Evolutionary conservation across 2,329 filamentous ascomycete species (phyloP).

Genomic region (Malbranchea cinnamomea): DNA sequence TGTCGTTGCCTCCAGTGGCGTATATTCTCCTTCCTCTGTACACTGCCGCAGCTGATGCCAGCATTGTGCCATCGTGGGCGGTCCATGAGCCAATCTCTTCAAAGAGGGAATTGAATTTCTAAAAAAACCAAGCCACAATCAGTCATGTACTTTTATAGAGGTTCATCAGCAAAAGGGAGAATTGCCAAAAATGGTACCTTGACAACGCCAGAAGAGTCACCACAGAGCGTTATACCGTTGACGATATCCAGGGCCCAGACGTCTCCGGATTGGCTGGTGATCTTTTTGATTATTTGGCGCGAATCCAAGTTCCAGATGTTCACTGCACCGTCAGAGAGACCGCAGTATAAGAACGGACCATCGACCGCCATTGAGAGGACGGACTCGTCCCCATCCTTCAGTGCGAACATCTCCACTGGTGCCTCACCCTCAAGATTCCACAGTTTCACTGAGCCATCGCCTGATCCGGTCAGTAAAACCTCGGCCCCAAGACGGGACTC

Average conservation of each 20-base stretch:
- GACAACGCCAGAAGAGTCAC: conserved; percentile 73
- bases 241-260: conserved; percentile 77
- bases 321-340: conserved; percentile 71
- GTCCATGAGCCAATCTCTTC: conserved; percentile 64
- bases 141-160: background rate
- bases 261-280: conserved; percentile 67
- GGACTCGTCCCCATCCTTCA: conserved; percentile 48
- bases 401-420: conserved; percentile 53
- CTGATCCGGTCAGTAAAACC: conserved; percentile 76
- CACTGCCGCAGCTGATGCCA: conserved; percentile 64
- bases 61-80: conserved; percentile 73
- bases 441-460: conserved; percentile 88
- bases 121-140: conserved; percentile 9
- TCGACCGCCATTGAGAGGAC: conserved; percentile 72
- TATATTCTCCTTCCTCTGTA: conserved; percentile 65
- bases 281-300: conserved; percentile 70
- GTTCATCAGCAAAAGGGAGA: background rate
- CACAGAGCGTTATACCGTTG: conserved; percentile 73
- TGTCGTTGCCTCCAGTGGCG: conserved; percentile 87
- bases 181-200: conserved; percentile 43
- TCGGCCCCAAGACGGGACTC: conserved; percentile 55
- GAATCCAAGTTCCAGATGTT: conserved; percentile 97
- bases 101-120: conserved; percentile 69
- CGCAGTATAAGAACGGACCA: conserved; percentile 83
- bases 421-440: conserved; percentile 61